These are phyloP conservation scores for Hortiboletus campestris DNA, from an alignment of 768 basidiomycete species.

Conservation along the genomic window DNA sequence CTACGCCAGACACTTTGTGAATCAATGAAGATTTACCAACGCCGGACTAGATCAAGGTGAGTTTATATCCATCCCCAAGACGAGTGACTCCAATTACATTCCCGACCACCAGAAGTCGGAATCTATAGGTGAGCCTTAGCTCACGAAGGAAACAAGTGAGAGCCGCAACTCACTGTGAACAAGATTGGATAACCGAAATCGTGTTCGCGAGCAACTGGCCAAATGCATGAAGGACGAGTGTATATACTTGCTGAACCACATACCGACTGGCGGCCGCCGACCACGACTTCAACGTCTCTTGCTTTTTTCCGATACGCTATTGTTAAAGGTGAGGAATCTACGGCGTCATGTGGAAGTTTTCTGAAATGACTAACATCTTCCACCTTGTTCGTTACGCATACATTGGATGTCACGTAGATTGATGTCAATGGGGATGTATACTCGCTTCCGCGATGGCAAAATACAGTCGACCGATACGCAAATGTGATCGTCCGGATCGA, in stretches of 20 bases:
- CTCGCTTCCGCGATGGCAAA: neutral
- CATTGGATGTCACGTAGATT: neutral
- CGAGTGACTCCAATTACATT: neutral
- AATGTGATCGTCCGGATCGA: conserved; percentile 1
- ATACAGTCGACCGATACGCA: neutral
- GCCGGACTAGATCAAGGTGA: conserved; percentile 7
- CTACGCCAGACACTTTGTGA: conserved; percentile 11
- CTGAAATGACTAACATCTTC: conserved; percentile 5
- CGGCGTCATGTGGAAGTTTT: neutral
- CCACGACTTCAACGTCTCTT: conserved; percentile 10
- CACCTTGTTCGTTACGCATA: neutral
- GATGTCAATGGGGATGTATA: neutral
- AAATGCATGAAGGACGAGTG: neutral
- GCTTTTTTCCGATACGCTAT: conserved; percentile 9
- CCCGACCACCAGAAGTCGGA: conserved; percentile 16
- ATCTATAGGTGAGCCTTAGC: neutral
- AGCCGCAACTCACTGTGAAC: conserved; percentile 6
- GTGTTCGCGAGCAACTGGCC: conserved; percentile 10
- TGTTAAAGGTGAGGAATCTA: neutral
- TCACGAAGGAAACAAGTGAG: neutral
- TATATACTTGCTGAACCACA: neutral
- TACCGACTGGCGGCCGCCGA: conserved; percentile 1
- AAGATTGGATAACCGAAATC: conserved; percentile 4
- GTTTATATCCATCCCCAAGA: neutral
- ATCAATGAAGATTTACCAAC: conserved; percentile 18